Evolutionary conservation across 129 eudicot genomes (phyloP), one percentile per base, ranked within the genome.

Genomic region (Kitagawia praeruptora): DNA sequence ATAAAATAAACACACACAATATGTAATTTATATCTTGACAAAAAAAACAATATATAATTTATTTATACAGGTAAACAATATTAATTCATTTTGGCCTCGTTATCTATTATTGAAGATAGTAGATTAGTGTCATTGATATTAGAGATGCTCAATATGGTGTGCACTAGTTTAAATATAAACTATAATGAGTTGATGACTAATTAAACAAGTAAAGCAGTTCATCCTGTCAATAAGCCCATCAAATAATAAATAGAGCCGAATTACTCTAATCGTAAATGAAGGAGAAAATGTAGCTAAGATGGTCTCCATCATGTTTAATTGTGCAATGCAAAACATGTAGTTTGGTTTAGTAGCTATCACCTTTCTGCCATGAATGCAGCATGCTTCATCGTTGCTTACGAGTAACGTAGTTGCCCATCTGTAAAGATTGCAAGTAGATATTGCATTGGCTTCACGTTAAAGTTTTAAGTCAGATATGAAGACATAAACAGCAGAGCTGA

Each of bases 381-480:
- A 92, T 40, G 98, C 98, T 79, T 92, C 86, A 72, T 84, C 83
- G 69, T 89, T 94, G 86, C 80, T 90, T 69, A 94, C 98, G 81
- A 91, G 89, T 72, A 94, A 96, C 80, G 89, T 87, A 56, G 98
- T 88, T 76, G 97, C 98, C 98, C 98, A 94, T 88, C 98, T 94
- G 85, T 85, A 73, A 81, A 61, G 27, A 78, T 56, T 46, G 25
- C n/a, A 53, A 19, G 64, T 27, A 21, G 6, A 8, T 39, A 70
- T 70, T 70, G 75, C 79, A 76, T 16, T 27, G 56, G 58, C 16
- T 76, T 42, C 31, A 76, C 56, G n/a, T 47, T 25, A 76, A 11
- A 28, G 16, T 78, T 63, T 31, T 40, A 78, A 40, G 81, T 61
- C 40, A 23, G 41, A 58, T 78, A 25, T 2, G 44, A 27, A 45